Evolutionary conservation across 2,329 filamentous ascomycete species (phyloP).

Genomic region (Teratosphaeria pseudoeucalypti): DNA sequence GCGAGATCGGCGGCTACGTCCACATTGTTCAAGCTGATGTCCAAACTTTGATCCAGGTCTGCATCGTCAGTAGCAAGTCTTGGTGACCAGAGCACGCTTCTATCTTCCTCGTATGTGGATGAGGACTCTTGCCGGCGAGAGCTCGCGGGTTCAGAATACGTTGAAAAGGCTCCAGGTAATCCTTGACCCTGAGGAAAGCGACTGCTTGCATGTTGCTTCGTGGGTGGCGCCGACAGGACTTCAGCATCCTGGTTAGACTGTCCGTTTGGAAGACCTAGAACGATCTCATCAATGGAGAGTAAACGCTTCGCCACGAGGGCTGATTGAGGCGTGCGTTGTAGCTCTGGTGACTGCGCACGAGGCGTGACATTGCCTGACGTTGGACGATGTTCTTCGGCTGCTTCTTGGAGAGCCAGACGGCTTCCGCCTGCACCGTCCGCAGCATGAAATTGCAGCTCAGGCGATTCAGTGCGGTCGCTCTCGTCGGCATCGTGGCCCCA

Average conservation of each 20-base stretch:
- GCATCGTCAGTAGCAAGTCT: not conserved
- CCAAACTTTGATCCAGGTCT: not conserved
- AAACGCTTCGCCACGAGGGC: constrained; percentile 4
- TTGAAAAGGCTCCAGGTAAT: constrained; percentile 39
- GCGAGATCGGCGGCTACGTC: not conserved
- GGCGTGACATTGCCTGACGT: constrained; percentile 19
- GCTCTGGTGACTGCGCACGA: constrained; percentile 13
- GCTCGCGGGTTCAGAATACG: constrained; percentile 34
- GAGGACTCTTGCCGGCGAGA: constrained; percentile 15
- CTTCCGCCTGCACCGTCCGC: not conserved
- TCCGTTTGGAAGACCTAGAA: constrained; percentile 25
- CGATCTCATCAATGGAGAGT: constrained; percentile 26
- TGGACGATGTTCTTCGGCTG: not conserved
- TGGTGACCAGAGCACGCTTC: not conserved
- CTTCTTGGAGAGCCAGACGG: not conserved
- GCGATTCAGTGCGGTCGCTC: constrained; percentile 14
- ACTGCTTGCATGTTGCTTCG: not conserved
- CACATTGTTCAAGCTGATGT: not conserved
- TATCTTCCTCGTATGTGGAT: not conserved
- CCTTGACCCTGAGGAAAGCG: constrained; percentile 1
- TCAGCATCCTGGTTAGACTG: not conserved
- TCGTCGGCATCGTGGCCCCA: constrained; percentile 29
- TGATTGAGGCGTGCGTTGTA: not conserved
- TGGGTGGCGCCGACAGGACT: not conserved
- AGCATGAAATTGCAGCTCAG: constrained; percentile 3